Evolutionary conservation across 2,329 filamentous ascomycete genomes (phyloP).

Genomic region (Dendryphion nanum): DNA sequence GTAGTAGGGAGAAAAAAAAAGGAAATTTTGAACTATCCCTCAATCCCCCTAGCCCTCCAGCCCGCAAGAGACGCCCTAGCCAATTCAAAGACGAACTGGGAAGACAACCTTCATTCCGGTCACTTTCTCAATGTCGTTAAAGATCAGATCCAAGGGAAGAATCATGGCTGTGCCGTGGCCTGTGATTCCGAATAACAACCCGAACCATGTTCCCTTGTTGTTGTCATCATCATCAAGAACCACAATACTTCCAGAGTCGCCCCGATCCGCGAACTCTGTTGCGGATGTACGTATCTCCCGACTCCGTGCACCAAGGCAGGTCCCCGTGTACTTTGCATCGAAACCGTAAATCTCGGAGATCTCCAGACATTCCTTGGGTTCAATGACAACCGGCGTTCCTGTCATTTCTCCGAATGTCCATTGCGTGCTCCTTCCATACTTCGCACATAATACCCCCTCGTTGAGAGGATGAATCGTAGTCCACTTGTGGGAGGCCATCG

Average conservation of each 20-base stretch:
- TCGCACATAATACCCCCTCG: no score
- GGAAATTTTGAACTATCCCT: no score
- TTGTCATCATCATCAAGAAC: not conserved
- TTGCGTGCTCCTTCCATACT: not conserved
- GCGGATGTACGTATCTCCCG: no score
- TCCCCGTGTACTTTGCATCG: not conserved
- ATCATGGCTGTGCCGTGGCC: not conserved
- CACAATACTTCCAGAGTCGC: constrained; percentile 4
- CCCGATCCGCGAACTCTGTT: not conserved
- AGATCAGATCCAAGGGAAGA: constrained; percentile 1
- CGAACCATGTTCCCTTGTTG: constrained; percentile 4
- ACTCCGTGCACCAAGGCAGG: no score
- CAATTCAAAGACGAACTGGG: no score
- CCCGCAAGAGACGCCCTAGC: no score
- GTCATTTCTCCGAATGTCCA: not conserved
- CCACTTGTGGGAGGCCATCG: no score
- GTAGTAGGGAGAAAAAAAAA: no score
- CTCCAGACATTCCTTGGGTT: not conserved
- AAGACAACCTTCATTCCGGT: not conserved
- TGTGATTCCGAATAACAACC: constrained; percentile 3
- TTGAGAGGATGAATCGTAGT: no score
- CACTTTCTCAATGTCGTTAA: constrained; percentile 3
- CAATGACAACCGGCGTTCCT: not conserved
- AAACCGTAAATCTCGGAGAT: not conserved
- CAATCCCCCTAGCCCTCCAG: no score